Conservation (phyloP, 2,329 filamentous ascomycete genomes). For the Dactylellina cionopaga region DNA sequence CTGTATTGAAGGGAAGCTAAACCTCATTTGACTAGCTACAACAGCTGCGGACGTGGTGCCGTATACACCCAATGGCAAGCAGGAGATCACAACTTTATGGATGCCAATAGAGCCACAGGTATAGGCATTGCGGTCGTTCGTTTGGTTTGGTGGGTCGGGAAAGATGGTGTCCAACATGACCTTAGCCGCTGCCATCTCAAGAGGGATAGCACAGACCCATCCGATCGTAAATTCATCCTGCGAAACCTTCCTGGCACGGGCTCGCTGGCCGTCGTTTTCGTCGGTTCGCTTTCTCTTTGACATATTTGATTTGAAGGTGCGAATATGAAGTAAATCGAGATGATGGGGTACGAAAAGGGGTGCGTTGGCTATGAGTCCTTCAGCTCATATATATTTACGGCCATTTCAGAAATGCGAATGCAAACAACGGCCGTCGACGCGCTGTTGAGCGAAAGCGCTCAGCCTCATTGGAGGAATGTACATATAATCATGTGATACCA, state of each 20-base stretch:
- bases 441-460: too few species aligned
- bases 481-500: neutral
- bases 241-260: neutral
- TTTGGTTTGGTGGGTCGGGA: neutral
- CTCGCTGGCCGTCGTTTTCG: too few species aligned
- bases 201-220: slow-evolving; percentile 59
- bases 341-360: too few species aligned
- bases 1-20: slow-evolving; percentile 16
- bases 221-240: slow-evolving; percentile 57
- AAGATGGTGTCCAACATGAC: slow-evolving; percentile 57
- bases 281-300: too few species aligned
- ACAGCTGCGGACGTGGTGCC: slow-evolving; percentile 6
- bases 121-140: neutral
- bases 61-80: slow-evolving; percentile 12
- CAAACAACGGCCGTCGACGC: too few species aligned
- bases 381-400: too few species aligned
- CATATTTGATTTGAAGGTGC: too few species aligned
- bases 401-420: too few species aligned
- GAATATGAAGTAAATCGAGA: too few species aligned
- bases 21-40: slow-evolving; percentile 11
- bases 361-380: too few species aligned
- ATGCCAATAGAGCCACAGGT: neutral
- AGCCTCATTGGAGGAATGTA: too few species aligned
- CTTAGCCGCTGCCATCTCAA: slow-evolving; percentile 58
- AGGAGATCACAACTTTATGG: slow-evolving; percentile 2